Base-by-base conservation (phyloP, 345 rosid genomes). In the Viola odorata region DNA sequence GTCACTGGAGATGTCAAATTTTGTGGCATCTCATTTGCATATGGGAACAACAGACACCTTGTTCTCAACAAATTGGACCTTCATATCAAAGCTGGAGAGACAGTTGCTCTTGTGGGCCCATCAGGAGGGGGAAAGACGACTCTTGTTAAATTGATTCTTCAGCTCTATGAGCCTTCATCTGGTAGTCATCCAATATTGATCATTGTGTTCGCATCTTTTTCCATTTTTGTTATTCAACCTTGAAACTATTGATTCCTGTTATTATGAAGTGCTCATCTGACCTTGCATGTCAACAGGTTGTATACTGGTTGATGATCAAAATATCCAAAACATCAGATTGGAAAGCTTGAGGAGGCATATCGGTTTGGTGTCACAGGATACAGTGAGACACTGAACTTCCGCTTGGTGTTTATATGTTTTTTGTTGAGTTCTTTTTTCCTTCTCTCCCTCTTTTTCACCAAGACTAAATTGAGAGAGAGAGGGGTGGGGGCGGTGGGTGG, bases 41-140 rank as follows among this genome's bases (percentile, higher is more conserved):
- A 89, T 76, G 78, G 66, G 4, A 85, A 84, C 53, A 66, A 76
- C 36, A 69, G 69, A 74, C 85, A 84, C 44, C 82, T 77, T 7
- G 65, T 92, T 73, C 67, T 92, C 61, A 84, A 89, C 62, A 73
- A 81, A 50, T 45, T 89, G 76, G 83, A 78, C 80, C 87, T 92
- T 70, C 95, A 83, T 75, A 74, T 92, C 54, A 78, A 70, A 79
- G 96, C 96, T 64, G 98, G 98, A 67, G 98, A 92, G 84, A 89
- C 89, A 53, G 68, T 89, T 62, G 96, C 98, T 50, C 74, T 92
- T 60, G 85, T 85, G 55, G 97, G 98, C 44, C 96, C 94, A 65
- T 92, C 98, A 56, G 98, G 98, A 60, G 98, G 97, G 69, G 98
- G 98, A 61, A 92, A 92, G 84, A 85, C 98, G 23, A 89, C 98